Base-by-base conservation (phyloP, 371 early-diverging fungal species). In the Nematocida parisii region DNA sequence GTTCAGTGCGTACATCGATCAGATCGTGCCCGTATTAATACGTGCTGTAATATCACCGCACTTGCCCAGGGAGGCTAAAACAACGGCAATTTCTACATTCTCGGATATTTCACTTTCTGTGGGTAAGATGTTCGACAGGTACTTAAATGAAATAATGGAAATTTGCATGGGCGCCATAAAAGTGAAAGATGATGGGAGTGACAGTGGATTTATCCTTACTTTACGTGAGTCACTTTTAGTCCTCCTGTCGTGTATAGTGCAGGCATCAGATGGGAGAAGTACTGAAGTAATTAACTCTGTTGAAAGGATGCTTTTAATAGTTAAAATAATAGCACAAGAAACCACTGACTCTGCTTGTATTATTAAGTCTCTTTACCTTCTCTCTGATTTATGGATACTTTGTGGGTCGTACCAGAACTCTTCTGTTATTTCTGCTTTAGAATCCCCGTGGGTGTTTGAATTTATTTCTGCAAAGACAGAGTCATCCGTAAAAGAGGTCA, bases 81-180 rank as follows among this genome's bases (percentile, higher is more conserved):
- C 95, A 1, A 89, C 91, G 20, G 93, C 94, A 72, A 90, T 98
- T 13, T 91, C 94, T 1, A 91, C 92, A 87, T 93, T 97, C 89
- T 97, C 96, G 61, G 98, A 97, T 88, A 91, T 98, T 83, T 94
- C 96, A 2, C 86, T 95, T 67, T 94, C 95, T 3, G 91, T 96
- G 74, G 93, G 93, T 50, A 92, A 90, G 18, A 85, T 90, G 62
- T 97, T 96, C 85, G 91, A 90, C 66, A 85, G 86, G 20, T 96
- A 92, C 85, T 83, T 95, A 40, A 90, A 90, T 46, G 4, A 27
- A 1, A 77, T 77, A 20, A 40, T 77, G 18, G 39, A 54, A 27
- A 58, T 77, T 40, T 20, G 61, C 20, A 42, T 18, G 27, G 44
- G 33, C 4, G 47, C 50, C 6, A 50, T 77, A 27, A 61, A 42